Evolutionary conservation across 768 basidiomycete genomes (phyloP).

Genomic region (Multifurca ochricompacta): DNA sequence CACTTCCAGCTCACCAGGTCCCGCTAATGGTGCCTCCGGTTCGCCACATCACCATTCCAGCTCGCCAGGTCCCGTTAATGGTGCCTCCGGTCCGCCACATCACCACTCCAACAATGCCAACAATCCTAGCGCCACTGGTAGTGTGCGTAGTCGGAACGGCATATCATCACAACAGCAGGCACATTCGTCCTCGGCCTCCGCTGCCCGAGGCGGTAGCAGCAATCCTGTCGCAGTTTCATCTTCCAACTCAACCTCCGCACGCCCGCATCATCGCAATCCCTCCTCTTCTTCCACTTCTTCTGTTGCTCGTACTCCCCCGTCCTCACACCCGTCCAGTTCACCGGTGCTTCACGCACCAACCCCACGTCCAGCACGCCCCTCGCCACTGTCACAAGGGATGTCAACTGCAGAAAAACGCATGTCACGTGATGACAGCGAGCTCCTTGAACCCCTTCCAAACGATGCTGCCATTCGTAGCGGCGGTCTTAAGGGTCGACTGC

Average conservation of each 20-base stretch:
- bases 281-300: conserved; percentile 40
- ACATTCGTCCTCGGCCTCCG: conserved; percentile 7
- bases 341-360: conserved; percentile 26
- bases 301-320: conserved; percentile 26
- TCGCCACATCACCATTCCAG: conserved; percentile 25
- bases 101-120: conserved; percentile 25
- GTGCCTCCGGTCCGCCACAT: conserved; percentile 25
- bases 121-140: conserved; percentile 20
- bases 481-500: conserved; percentile 71
- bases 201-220: conserved; percentile 1
- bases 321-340: conserved; percentile 30
- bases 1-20: conserved; percentile 66
- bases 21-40: conserved; percentile 30
- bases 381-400: conserved; percentile 63
- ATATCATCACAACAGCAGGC: conserved; percentile 19
- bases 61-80: conserved; percentile 50
- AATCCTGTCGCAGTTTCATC: conserved; percentile 12
- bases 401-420: conserved; percentile 64
- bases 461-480: conserved; percentile 44
- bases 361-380: conserved; percentile 37
- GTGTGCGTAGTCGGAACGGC: conserved; percentile 19
- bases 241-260: conserved; percentile 24
- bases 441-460: conserved; percentile 32
- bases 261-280: conserved; percentile 37
- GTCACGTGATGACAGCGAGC: conserved; percentile 70